phyloP scores from a whole-genome alignment of 768 basidiomycete species.

The Tulasnella sp. region DNA sequence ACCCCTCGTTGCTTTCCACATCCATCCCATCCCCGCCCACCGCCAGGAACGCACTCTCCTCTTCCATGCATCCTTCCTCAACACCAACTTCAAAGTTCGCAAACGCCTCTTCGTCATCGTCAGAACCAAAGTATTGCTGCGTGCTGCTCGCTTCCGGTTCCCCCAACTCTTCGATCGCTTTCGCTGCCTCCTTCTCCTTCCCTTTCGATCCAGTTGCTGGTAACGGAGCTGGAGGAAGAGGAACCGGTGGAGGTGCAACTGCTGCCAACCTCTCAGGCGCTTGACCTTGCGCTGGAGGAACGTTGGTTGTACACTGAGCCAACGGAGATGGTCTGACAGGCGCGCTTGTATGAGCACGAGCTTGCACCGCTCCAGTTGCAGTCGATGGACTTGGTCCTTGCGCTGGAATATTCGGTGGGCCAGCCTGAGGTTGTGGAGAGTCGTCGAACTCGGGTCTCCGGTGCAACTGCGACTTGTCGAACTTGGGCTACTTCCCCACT shows the following conservation, averaged over 20 bases:
- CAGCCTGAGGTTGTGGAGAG: neutral
- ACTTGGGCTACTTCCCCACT: slow-evolving; percentile 39
- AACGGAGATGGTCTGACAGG: neutral
- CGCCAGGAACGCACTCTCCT: neutral
- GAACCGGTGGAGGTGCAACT: neutral
- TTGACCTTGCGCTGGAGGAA: neutral
- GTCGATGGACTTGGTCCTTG: neutral
- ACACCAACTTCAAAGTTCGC: neutral
- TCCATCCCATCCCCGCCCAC: neutral
- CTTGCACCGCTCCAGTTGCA: neutral
- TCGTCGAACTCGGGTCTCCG: slow-evolving; percentile 59
- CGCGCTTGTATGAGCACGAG: neutral
- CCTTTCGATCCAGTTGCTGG: neutral
- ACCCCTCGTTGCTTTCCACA: neutral
- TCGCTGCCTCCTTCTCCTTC: neutral
- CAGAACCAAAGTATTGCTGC: neutral
- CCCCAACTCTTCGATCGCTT: neutral
- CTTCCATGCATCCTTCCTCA: neutral
- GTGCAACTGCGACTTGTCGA: slow-evolving; percentile 55
- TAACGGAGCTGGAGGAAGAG: neutral
- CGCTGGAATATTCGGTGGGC: neutral
- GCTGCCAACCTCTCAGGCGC: neutral
- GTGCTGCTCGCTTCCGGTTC: neutral
- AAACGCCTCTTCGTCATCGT: neutral
- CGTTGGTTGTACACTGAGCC: neutral